Evolutionary conservation across 2,329 filamentous ascomycete species (phyloP).

Genomic region (Aspergillus eucalypticola): DNA sequence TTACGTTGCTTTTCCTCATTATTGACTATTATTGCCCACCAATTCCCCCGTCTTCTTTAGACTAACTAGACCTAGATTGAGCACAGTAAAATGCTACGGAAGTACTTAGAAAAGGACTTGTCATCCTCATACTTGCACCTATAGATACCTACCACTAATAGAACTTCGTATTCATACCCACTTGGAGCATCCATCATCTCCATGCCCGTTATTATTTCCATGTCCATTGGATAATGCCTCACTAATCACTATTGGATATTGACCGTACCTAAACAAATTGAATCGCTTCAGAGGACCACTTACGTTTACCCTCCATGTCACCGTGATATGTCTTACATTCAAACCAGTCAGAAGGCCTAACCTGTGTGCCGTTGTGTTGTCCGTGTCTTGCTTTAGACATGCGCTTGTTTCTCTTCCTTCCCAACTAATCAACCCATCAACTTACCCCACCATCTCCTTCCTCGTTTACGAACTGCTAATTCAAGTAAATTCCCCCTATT

Average conservation of each 20-base stretch:
- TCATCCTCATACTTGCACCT: neutral
- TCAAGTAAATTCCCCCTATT: neutral
- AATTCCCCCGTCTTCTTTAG: neutral
- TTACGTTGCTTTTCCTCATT: slow-evolving; percentile 2
- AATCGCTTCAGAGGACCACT: no score
- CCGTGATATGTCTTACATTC: slow-evolving; percentile 8
- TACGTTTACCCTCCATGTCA: neutral
- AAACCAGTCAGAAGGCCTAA: neutral
- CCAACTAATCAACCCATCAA: neutral
- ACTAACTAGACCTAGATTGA: neutral
- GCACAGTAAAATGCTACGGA: neutral
- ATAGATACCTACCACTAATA: neutral
- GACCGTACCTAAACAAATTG: no score
- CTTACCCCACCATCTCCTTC: neutral
- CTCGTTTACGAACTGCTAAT: neutral
- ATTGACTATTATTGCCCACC: slow-evolving; percentile 3
- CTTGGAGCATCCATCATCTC: slow-evolving; percentile 1
- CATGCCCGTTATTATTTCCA: neutral
- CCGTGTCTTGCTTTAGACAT: neutral
- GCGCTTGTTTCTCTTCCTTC: neutral
- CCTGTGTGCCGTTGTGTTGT: neutral
- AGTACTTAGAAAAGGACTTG: neutral
- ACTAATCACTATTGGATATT: neutral
- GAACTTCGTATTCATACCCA: neutral
- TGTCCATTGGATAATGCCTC: neutral